Evolutionary conservation across 2,329 filamentous ascomycete species (phyloP), one percentile per base, ranked within the genome.

Genomic region (Fusarium neocosmosporiellum): DNA sequence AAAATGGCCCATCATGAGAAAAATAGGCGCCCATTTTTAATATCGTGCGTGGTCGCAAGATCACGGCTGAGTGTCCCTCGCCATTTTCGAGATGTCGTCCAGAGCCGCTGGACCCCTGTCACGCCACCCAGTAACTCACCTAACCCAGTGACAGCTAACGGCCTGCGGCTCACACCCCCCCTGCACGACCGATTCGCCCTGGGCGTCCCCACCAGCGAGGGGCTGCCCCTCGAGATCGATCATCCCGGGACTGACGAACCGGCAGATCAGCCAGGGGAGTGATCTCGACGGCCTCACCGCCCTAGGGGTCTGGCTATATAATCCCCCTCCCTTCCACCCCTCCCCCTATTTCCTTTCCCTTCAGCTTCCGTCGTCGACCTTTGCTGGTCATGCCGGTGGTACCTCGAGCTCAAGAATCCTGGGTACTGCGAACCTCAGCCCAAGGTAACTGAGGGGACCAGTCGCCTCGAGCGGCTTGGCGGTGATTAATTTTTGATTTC

Each of bases 241-340:
- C 33, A 33, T 29, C 18, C 5, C 33, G 54, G 54, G 54, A 59
- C 13, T 24, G 34, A 43, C 39, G 37, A 34, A 7, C 9, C 36
- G 71, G 71, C 64, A 73, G 71, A 73, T 74, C 70, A 74, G 37
- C 46, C 61, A 24, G 41, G 48, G 53, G 46, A 59, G 33, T 62
- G 63, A 65, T 54, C 29, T 65, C 59, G 70, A n/a, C n/a, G n/a
- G n/a, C n/a, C n/a, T n/a, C n/a, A n/a, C n/a, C 53, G 70, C 70
- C 67, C 64, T 61, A 22, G n/a, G 9, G 14, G 10, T 13, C 29
- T 16, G 7, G 11, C 6, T 29, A 37, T 63, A 73, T 58, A 71
- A 65, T 57, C 31, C 16, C n/a, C 18, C n/a, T 27, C 39, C 71
- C 18, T 24, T 13, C 22, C 20, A 11, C 7, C 20, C 53, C 33